Conservation (phyloP, 306 rosid genomes). For the Cicer cuneatum region DNA sequence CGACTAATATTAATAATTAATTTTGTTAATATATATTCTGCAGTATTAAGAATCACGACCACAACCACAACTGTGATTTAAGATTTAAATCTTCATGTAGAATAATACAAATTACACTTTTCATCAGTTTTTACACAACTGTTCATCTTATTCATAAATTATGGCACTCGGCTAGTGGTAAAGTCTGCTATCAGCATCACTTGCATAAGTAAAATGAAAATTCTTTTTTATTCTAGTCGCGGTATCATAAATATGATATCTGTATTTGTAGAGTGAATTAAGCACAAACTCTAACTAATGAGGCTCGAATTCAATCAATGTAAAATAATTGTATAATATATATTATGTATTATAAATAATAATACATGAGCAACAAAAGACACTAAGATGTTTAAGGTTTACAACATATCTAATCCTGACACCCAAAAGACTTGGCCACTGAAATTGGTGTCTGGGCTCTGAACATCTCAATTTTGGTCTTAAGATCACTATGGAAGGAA, state of each 20-base stretch:
- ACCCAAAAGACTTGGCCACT: conserved; percentile 59
- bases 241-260: no score
- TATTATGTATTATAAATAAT: background rate
- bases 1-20: no score
- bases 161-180: no score
- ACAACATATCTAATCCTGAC: conserved; percentile 43
- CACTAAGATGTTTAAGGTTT: conserved; percentile 28
- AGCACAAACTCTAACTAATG: background rate
- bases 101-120: background rate
- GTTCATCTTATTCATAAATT: background rate
- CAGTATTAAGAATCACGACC: no score
- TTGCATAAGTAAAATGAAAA: no score
- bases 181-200: no score
- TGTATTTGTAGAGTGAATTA: no score
- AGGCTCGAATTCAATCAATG: conserved; percentile 31
- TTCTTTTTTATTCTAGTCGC: no score
- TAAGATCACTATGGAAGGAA: conserved; percentile 68
- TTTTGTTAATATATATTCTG: no score
- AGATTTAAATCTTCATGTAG: no score
- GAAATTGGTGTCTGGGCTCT: conserved; percentile 55
- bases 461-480: conserved; percentile 60
- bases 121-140: conserved; percentile 9
- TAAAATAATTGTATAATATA: conserved; percentile 5
- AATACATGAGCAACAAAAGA: conserved; percentile 35
- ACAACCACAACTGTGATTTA: no score